Percentiles rank a stretch among this genome's conserved stretches.
These are phyloP conservation scores for Alternaria sp. DNA, from an alignment of 2,329 filamentous ascomycete species.

Conservation along the genomic window DNA sequence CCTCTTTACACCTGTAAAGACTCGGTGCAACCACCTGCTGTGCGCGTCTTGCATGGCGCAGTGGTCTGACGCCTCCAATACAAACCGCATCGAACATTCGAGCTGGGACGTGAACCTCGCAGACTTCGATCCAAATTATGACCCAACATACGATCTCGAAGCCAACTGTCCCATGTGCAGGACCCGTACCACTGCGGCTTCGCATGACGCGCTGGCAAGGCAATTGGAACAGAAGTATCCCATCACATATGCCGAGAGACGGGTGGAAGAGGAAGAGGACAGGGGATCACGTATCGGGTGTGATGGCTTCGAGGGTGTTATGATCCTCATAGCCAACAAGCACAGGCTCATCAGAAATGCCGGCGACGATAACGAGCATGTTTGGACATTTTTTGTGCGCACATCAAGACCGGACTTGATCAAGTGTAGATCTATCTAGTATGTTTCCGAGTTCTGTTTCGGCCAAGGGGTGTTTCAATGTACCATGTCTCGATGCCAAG, in stretches of 20 bases:
- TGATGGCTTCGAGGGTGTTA: constrained; percentile 52
- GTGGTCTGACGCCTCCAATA: constrained; percentile 56
- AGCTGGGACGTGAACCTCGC: constrained; percentile 52
- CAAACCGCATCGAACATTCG: constrained; percentile 49
- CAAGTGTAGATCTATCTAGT: constrained; percentile 51
- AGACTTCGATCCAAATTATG: constrained; percentile 49
- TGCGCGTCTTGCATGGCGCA: constrained; percentile 58
- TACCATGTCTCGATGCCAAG: not conserved
- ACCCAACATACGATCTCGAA: constrained; percentile 46
- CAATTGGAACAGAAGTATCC: constrained; percentile 51
- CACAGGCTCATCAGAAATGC: constrained; percentile 43
- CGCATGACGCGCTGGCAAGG: constrained; percentile 38
- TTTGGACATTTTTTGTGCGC: constrained; percentile 59
- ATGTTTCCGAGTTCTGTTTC: constrained; percentile 12
- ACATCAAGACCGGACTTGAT: constrained; percentile 56
- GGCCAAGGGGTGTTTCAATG: constrained; percentile 6
- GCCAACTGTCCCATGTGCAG: constrained; percentile 59
- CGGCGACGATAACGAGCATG: constrained; percentile 50
- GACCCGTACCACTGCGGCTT: constrained; percentile 49
- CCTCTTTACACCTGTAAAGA: constrained; percentile 54
- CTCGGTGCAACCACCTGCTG: constrained; percentile 55
- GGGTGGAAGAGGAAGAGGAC: constrained; percentile 46
- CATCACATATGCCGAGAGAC: constrained; percentile 46
- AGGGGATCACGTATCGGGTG: constrained; percentile 32
- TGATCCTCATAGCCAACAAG: constrained; percentile 57